Base-by-base conservation (phyloP, 1,284 basidiomycete genomes). In the Leucoagaricus sp. region DNA sequence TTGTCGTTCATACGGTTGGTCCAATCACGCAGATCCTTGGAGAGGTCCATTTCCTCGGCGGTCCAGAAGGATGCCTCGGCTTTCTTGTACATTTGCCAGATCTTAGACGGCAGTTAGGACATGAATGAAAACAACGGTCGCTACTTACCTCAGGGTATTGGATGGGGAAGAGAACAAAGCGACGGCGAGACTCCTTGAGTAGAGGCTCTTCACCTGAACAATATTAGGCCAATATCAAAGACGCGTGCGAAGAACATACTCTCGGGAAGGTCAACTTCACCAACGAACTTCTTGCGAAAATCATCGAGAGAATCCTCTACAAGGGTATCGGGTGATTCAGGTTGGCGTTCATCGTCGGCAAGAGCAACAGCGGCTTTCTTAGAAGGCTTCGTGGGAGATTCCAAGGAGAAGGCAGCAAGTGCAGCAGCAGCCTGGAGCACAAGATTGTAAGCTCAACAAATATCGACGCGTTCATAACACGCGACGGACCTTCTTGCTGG, bases 11-110 rank as follows among this genome's bases (percentile, higher is more conserved):
- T 83, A 66, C 90, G 91, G 74, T 91, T 89, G 69, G 89, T 89
- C 96, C 96, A 98, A 78, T 96, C 94, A 67, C 89, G 86, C 38
- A 93, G 69, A 68, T 99, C 96, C 67, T 96, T 90, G 19, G 94
- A 95, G 15, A 98, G 87, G 72, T 98, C 94, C 82, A 98, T 96
- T 77, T 98, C 96, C 73, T 98, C 96, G 1, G 94, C 93, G 1
- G 95, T 98, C 96, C 96, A 98, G 79, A 98, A 98, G 0, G 91
- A 96, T 0, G 90, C 90, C 65, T 93, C 84, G 0, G 90, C 89
- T 71, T 95, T 93, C 77, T 97, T 97, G 83, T 97, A 97, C 85
- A 96, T 92, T 72, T 90, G 87, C 95, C 95, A 97, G 66, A 97
- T 96, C 93, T 96, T 12, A 44, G 19, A 31, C 28, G 33, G n/a